Evolutionary conservation across 2,329 filamentous ascomycete species (phyloP), one percentile per base, ranked within the genome.

Genomic region (Gliomastix tumulicola): DNA sequence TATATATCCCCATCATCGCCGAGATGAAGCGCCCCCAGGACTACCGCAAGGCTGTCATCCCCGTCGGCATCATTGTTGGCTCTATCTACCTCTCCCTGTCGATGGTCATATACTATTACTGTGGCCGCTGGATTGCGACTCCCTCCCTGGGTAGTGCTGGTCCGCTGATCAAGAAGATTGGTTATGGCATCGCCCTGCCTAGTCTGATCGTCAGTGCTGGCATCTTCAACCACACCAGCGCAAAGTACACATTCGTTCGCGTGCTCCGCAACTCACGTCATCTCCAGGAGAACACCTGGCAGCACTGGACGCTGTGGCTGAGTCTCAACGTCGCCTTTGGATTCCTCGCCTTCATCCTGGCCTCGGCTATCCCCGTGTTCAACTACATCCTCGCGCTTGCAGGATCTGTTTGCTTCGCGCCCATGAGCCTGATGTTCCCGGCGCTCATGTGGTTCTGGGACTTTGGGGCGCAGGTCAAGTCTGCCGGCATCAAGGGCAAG

Each of bases 201-300:
- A 55, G 55, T 3, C 43, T 58, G 7, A 34, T 55, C 12, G 51
- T 51, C 21, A 51, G 46, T 16, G 47, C 46, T 9, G 49, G 46
- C 30, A 42, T 57, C 3, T 16, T 28, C 10, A 13, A n/a, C 11
- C 25, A 28, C 10, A 16, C 17, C n/a, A 7, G 25, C 3, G 68
- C 67, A 37, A 84, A 83, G 50, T 81, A 81, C 47, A 63, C 84
- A 39, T 85, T 82, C 49, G 60, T 76, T 4, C 46, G 49, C 6
- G 28, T 46, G 6, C 42, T 53, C 28, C 38, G 49, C 6, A 40
- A 44, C 17, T 48, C 46, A 2, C 44, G 44, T n/a, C 52, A 55
- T 37, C 37, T 55, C 12, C 40, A 41, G 20, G 43, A 42, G 12
- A 49, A 50, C 15, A 53, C 44, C 3, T 13, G 40, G 11, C 41